phyloP scores from a whole-genome alignment of 805 yeast genomes.

The Candida maesae region DNA sequence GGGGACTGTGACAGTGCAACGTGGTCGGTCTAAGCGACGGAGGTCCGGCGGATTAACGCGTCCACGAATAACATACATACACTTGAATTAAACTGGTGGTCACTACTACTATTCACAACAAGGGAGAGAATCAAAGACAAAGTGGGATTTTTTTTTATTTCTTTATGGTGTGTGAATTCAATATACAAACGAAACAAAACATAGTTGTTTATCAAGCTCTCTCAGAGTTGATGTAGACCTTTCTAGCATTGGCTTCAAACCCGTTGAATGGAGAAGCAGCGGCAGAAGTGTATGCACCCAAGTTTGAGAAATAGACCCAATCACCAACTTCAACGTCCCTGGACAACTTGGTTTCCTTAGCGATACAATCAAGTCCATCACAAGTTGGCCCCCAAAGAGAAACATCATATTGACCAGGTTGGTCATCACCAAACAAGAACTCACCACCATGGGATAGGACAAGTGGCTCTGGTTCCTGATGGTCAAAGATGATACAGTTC shows the following conservation, averaged over 20 bases:
- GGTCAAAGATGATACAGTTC: conserved; percentile 92
- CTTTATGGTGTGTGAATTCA: no score
- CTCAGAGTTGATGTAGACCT: conserved; percentile 57
- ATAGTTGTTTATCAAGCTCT: conserved; percentile 7
- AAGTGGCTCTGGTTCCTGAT: conserved; percentile 71
- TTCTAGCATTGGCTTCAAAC: conserved; percentile 57
- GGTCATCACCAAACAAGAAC: conserved; percentile 36
- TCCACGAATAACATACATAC: no score
- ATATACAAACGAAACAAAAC: neutral
- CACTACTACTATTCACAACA: no score
- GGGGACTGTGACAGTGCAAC: no score
- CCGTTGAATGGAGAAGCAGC: conserved; percentile 96
- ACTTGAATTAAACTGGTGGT: no score
- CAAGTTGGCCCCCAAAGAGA: conserved; percentile 99
- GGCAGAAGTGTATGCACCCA: conserved; percentile 91
- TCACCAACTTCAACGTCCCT: conserved; percentile 76
- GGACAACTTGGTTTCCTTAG: conserved; percentile 48
- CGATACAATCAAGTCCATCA: conserved; percentile 89
- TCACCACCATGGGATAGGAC: conserved; percentile 55
- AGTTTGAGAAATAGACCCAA: conserved; percentile 79
- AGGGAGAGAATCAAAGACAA: no score
- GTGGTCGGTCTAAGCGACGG: no score
- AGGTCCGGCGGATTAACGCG: no score
- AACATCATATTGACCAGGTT: conserved; percentile 33
- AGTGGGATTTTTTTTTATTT: no score